These are phyloP conservation scores for Starmerella bombi DNA, from an alignment of 805 yeast genomes.

Conservation along the genomic window DNA sequence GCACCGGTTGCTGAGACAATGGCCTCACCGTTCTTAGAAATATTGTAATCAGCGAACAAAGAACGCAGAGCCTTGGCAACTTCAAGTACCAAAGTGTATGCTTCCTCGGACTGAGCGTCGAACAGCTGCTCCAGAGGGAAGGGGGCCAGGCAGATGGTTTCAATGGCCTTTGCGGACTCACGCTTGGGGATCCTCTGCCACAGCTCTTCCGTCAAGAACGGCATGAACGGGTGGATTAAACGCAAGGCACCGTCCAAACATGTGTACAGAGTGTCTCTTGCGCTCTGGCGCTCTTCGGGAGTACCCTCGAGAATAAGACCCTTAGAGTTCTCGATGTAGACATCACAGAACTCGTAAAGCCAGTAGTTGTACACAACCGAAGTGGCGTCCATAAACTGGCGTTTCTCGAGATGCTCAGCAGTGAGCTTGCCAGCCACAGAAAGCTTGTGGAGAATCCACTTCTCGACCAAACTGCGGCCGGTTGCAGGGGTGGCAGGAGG, in stretches of 20 bases:
- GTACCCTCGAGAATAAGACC: conserved; percentile 84
- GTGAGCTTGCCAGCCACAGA: conserved; percentile 53
- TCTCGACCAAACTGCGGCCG: conserved; percentile 80
- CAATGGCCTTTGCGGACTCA: conserved; percentile 45
- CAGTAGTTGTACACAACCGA: conserved; percentile 83
- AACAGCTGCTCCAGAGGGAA: conserved; percentile 61
- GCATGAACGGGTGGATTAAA: conserved; percentile 97
- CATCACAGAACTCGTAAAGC: conserved; percentile 90
- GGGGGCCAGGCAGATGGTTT: conserved; percentile 61
- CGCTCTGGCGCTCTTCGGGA: conserved; percentile 68
- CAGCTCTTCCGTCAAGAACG: conserved; percentile 91
- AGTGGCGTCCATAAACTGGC: conserved; percentile 85
- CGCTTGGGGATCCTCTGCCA: conserved; percentile 97
- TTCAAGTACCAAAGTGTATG: conserved; percentile 72
- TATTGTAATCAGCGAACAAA: conserved; percentile 75
- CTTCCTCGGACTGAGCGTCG: conserved; percentile 51
- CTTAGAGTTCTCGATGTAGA: conserved; percentile 95
- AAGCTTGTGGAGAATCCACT: conserved; percentile 88
- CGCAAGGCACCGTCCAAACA: conserved; percentile 82
- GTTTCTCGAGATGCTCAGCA: conserved; percentile 55
- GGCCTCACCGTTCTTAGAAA: conserved; percentile 76
- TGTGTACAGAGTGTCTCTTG: conserved; percentile 86
- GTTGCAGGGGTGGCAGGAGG: conserved; percentile 65
- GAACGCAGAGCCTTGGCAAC: conserved; percentile 88
- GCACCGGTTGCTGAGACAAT: conserved; percentile 56